Conservation (phyloP, 2,329 filamentous ascomycete genomes). For the Fusarium pseudonygamai region DNA sequence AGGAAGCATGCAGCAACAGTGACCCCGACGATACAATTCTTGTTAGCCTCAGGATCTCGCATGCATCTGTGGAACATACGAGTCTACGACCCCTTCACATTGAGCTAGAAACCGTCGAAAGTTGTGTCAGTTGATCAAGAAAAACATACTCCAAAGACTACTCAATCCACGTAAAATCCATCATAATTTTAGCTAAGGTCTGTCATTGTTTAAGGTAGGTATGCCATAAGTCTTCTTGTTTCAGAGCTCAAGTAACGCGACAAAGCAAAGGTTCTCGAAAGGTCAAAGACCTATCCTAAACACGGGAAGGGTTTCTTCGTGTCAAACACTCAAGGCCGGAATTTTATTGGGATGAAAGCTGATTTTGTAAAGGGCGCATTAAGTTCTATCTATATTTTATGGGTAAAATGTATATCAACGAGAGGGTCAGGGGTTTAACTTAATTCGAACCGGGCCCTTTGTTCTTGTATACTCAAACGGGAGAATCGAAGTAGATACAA, state of each 20-base stretch:
- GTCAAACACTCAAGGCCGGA: too few species aligned
- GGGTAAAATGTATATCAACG: accelerated
- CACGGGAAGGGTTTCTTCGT: background rate
- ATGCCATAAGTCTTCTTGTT: background rate
- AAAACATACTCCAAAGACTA: background rate
- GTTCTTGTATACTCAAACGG: accelerated
- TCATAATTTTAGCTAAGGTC: accelerated
- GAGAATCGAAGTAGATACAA: background rate
- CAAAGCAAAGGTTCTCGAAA: background rate
- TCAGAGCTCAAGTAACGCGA: accelerated
- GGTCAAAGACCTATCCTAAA: background rate
- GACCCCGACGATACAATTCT: accelerated
- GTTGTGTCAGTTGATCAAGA: background rate
- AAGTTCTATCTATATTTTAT: background rate
- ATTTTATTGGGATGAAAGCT: accelerated
- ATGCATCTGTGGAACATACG: too few species aligned
- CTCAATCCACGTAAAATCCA: too few species aligned
- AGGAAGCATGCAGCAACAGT: too few species aligned
- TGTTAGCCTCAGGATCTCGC: too few species aligned
- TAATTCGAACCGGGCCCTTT: accelerated
- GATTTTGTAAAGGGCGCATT: accelerated
- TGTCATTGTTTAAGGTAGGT: accelerated
- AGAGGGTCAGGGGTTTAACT: too few species aligned
- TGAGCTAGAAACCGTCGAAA: too few species aligned
- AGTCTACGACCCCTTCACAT: too few species aligned